Evolutionary conservation across 2,329 filamentous ascomycete genomes (phyloP), one percentile per base, ranked within the genome.

Genomic region (Penicillium thymicola): DNA sequence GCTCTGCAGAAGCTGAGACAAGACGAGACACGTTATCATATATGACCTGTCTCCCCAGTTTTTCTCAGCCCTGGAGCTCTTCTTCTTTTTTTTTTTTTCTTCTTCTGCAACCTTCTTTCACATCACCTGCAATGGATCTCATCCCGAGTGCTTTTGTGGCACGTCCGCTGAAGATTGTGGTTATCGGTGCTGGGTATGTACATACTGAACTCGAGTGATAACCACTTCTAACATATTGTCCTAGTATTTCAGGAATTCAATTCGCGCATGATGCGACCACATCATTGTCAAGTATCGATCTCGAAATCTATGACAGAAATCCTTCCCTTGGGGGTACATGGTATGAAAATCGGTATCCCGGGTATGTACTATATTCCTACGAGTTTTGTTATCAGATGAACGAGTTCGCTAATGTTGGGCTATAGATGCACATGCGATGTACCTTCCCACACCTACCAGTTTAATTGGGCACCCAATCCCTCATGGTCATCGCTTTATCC

Each of bases 351-450:
- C 62, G 65, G 18, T 71, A 71, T 50, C 69, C 69, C 1, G 69
- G 53, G 53, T 55, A 46, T 44, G 54, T 21, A 16, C 23, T 27
- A 10, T n/a, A 43, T 38, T 21, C n/a, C 50, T 30, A 11, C 25
- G n/a, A 49, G 16, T 7, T 4, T 25, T 16, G 11, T 36, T 10
- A 41, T 10, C 13, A 50, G 36, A 50, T 28, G 8, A 28, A 27
- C 18, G 2, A 2, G n/a, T 2, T 23, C 4, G 10, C 37, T 50
- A 23, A 42, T 16, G 2, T 8, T 11, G 1, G 8, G 13, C 7
- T 3, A 41, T 28, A 56, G 70, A 23, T 70, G 67, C 57, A 65
- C 67, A 30, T 72, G 70, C 50, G 72, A 75, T 44, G 66, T 70
- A 8, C 67, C 69, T 5, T 63, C 59, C 23, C 62, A 68, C 30